Evolutionary conservation across 176 grass and related monocot species (phyloP).

Genomic region (sorghum (Sorghum bicolor)): Sorghum_bicolor_NCBIv3 NC_012877.2:6927001-6927500

Average conservation of each 20-base stretch:
- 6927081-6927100: not conserved
- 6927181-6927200: not conserved
- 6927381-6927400: too few species aligned
- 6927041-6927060: not conserved
- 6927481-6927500: not conserved
- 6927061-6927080: not conserved
- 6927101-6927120: not conserved
- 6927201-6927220: conserved; percentile 9
- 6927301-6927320: conserved; percentile 14
- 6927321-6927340: too few species aligned
- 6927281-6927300: conserved; percentile 30
- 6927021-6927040: not conserved
- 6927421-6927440: too few species aligned
- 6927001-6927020: not conserved
- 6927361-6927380: too few species aligned
- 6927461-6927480: not conserved
- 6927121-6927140: not conserved
- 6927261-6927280: conserved; percentile 9
- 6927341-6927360: too few species aligned
- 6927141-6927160: not conserved
- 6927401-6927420: too few species aligned
- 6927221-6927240: not conserved
- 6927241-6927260: not conserved
- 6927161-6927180: conserved; percentile 3
- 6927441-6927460: too few species aligned